A percentile compares a stretch with the other conserved stretches of the same genome.
These are phyloP conservation scores for Aleurites moluccanus DNA, from an alignment of 441 rosid species.

Conservation along the genomic window DNA sequence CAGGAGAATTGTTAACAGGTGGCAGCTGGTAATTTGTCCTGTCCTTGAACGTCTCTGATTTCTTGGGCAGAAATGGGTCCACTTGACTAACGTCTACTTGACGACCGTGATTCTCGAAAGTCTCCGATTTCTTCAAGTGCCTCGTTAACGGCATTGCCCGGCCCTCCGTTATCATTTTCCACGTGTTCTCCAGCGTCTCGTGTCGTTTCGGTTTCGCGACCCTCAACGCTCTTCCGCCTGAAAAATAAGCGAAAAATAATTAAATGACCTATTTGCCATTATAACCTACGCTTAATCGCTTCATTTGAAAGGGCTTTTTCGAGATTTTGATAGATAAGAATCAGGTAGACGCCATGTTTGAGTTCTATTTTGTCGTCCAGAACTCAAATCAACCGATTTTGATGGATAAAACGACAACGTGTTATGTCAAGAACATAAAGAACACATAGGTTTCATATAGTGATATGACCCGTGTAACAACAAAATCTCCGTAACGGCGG, in stretches of 20 bases:
- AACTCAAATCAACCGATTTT: not conserved
- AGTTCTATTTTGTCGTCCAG: not conserved
- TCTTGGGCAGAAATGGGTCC: slow-evolving; percentile 35
- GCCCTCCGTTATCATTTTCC: slow-evolving; percentile 77
- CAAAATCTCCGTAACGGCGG: slow-evolving; percentile 3
- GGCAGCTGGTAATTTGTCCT: slow-evolving; percentile 38
- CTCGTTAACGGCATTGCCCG: slow-evolving; percentile 57
- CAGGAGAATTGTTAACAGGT: slow-evolving; percentile 27
- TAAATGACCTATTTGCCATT: not conserved
- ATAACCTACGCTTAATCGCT: not conserved
- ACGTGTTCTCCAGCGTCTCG: slow-evolving; percentile 76
- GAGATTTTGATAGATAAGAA: not conserved
- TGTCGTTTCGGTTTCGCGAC: slow-evolving; percentile 53
- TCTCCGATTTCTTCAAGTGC: slow-evolving; percentile 53
- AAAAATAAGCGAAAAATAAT: not conserved
- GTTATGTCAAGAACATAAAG: not conserved
- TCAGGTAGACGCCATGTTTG: slow-evolving; percentile 16
- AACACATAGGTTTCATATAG: not conserved
- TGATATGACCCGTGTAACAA: not conserved
- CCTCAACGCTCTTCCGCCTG: slow-evolving; percentile 49
- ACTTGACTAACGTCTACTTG: slow-evolving; percentile 24
- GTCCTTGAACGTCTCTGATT: slow-evolving; percentile 63
- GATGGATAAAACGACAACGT: slow-evolving; percentile 14
- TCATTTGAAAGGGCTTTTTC: not conserved
- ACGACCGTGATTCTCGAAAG: slow-evolving; percentile 40